These are phyloP conservation scores for Leccinum imitatum DNA, from an alignment of 768 basidiomycete genomes.

Conservation along the genomic window DNA sequence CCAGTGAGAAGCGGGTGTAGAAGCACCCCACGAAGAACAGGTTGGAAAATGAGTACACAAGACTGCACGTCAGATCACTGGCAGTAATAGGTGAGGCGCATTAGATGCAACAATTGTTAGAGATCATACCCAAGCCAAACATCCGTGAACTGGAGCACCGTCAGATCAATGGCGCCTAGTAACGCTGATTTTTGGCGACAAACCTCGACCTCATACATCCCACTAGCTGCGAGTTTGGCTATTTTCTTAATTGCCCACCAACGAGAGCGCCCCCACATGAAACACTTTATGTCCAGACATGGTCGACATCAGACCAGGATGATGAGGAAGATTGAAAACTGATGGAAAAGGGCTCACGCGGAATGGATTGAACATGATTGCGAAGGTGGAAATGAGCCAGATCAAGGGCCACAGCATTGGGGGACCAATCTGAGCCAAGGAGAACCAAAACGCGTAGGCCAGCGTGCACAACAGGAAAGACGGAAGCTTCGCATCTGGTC, in stretches of 20 bases:
- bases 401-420: constrained; percentile 79
- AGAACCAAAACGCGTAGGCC: constrained; percentile 81
- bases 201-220: constrained; percentile 75
- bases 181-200: constrained; percentile 2
- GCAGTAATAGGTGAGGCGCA: constrained; percentile 8
- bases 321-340: not conserved
- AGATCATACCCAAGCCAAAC: constrained; percentile 81
- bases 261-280: constrained; percentile 38
- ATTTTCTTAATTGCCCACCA: constrained; percentile 79
- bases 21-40: constrained; percentile 74
- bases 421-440: constrained; percentile 65
- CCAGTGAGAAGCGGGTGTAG: constrained; percentile 41
- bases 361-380: constrained; percentile 74
- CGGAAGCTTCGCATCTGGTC: constrained; percentile 56
- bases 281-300: constrained; percentile 46
- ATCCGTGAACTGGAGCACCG: constrained; percentile 61
- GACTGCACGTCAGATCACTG: constrained; percentile 82
- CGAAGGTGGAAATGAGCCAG: constrained; percentile 67
- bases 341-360: constrained; percentile 41
- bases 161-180: constrained; percentile 6
- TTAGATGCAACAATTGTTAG: not conserved
- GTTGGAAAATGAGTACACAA: constrained; percentile 72
- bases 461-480: constrained; percentile 74
- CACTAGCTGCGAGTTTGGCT: constrained; percentile 64
- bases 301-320: not conserved